Evolutionary conservation across 495 filamentous ascomycete species (phyloP).

Genomic region (Lentithecium fluviatile): DNA sequence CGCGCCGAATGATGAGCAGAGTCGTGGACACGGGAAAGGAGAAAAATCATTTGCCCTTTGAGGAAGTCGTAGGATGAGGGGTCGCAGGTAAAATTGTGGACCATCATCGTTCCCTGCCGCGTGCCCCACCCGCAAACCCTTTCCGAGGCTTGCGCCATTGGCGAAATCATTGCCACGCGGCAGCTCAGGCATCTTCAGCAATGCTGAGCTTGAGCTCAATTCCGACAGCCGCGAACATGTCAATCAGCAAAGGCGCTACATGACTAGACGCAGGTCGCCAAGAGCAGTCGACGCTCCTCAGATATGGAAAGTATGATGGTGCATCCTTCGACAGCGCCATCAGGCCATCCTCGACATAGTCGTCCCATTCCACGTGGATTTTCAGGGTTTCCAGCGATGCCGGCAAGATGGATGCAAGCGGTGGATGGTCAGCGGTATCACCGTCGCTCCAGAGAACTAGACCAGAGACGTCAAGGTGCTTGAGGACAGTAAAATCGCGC

Average conservation of each 20-base stretch:
- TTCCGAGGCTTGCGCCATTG: too few relatives aligned
- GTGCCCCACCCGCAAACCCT: too few relatives aligned
- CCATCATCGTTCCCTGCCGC: too few relatives aligned
- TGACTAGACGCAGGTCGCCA: not conserved
- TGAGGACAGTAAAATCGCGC: not conserved
- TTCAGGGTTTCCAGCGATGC: not conserved
- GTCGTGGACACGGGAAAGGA: too few relatives aligned
- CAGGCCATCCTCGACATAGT: not conserved
- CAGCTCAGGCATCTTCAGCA: not conserved
- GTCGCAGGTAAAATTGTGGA: too few relatives aligned
- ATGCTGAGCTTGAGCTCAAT: not conserved
- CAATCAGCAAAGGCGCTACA: not conserved
- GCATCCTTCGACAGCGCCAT: not conserved
- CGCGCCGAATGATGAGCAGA: too few relatives aligned
- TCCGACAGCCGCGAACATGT: not conserved
- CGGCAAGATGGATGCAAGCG: not conserved
- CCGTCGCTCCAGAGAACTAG: not conserved
- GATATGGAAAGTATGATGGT: not conserved
- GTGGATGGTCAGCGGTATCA: not conserved
- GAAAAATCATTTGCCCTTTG: too few relatives aligned
- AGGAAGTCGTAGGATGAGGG: too few relatives aligned
- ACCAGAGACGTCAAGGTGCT: not conserved
- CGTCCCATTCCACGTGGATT: not conserved
- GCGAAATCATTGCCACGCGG: too few relatives aligned
- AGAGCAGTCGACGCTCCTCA: not conserved